Base-by-base conservation (phyloP, 2,329 filamentous ascomycete species). In the Teratosphaeria pseudoeucalypti region DNA sequence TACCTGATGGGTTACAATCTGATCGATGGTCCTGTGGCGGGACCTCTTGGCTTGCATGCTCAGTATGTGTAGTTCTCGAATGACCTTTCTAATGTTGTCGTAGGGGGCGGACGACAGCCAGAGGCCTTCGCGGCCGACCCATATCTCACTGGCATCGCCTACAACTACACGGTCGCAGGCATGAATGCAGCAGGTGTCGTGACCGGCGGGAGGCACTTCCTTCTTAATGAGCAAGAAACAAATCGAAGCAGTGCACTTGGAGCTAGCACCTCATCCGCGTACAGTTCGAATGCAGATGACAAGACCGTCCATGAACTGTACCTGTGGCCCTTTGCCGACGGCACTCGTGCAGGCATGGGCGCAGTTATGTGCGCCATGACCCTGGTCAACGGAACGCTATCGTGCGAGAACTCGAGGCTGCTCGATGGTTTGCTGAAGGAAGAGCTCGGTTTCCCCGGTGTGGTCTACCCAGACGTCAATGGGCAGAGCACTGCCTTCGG, bases 11-110 rank as follows among this genome's bases (percentile, higher is more conserved):
- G 71, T 4, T 66, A 68, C 37, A 66, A 70, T 52, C 58, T 70
- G 12, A 63, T 64, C 65, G 78, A 92, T 7, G 88, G 87, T 0
- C 88, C 88, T 0, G 78, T 80, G 0, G 86, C 90, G 39, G 88
- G 88, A 0, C 82, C 89, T 0, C 76, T 72, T 10, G 70, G 70
- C 2, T 32, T 7, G 12, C 12, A 14, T 32, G 23, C 23, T 12
- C 29, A 53, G 52, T 27, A 12, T 32, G 14, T 27, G 12, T 6
- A 26, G 16, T 26, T 14, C 14, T 26, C 12, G 52, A 11, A 10
- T 16, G n/a, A 23, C 52, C 19, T 53, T 53, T 7, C 52, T 43
- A 43, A 43, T 6, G 52, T 11, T 1, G 9, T 53, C 12, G 23
- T 27, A 27, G 29, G 23, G 23, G 52, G 29, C 19, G 23, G 52